Conservation (phyloP, 2,329 filamentous ascomycete species). For the Ploettnerulaceae sp. region DNA sequence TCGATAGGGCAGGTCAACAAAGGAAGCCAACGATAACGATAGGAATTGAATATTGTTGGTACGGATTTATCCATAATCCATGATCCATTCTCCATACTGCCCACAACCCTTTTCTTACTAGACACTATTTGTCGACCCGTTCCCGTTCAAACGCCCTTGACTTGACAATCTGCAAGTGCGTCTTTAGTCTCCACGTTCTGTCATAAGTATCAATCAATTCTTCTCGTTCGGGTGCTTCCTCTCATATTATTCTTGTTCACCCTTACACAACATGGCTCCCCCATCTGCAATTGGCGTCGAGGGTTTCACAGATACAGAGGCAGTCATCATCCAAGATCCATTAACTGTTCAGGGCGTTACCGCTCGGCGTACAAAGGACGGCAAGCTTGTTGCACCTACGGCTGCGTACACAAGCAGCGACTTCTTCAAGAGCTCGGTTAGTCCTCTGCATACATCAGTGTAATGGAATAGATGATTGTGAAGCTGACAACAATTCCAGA, state of each 20-base stretch:
- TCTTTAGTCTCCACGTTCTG: neutral
- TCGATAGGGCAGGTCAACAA: neutral
- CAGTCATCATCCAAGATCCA: slow-evolving; percentile 30
- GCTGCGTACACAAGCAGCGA: slow-evolving; percentile 75
- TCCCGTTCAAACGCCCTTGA: neutral
- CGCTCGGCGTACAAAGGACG: slow-evolving; percentile 64
- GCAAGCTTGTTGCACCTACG: slow-evolving; percentile 66
- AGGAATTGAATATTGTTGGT: neutral
- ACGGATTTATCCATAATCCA: too few species aligned
- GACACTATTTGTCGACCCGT: neutral
- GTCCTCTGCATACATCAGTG: slow-evolving; percentile 25
- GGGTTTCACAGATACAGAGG: slow-evolving; percentile 42
- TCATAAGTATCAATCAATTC: neutral
- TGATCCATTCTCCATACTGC: too few species aligned
- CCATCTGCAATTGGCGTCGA: slow-evolving; percentile 40
- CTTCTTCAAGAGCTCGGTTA: slow-evolving; percentile 73
- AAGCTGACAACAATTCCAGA: slow-evolving; percentile 38
- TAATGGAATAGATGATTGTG: slow-evolving; percentile 12
- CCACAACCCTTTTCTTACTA: neutral
- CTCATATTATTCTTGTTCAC: slow-evolving; percentile 9
- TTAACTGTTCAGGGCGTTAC: slow-evolving; percentile 64
- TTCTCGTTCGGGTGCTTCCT: slow-evolving; percentile 1
- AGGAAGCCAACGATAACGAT: neutral
- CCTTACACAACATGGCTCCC: slow-evolving; percentile 30
- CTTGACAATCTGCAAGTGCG: neutral